Conservation (phyloP, 179 eudicot genomes). For the Corrigiola litoralis region DNA sequence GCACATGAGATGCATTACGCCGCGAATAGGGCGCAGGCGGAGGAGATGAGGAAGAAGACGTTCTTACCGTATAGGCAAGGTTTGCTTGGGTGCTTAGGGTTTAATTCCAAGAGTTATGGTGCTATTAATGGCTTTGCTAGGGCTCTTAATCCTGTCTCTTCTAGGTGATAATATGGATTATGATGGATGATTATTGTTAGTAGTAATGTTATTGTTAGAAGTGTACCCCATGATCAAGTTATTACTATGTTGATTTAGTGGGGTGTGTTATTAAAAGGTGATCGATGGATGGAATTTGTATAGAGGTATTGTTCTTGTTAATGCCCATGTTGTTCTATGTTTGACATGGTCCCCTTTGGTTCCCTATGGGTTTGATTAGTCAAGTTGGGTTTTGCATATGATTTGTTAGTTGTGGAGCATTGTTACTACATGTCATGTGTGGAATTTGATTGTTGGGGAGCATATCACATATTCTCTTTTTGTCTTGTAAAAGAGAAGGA, state of each 20-base stretch:
- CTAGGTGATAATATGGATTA: constrained; percentile 38
- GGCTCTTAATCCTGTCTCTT: constrained; percentile 82
- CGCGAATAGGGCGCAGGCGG: constrained; percentile 69
- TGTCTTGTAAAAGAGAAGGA: neutral
- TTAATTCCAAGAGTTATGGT: constrained; percentile 73
- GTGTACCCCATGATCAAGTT: too few species aligned
- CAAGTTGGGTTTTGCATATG: neutral
- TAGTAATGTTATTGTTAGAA: too few species aligned
- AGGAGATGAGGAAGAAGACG: constrained; percentile 91
- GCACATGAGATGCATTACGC: constrained; percentile 80
- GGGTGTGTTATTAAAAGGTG: neutral
- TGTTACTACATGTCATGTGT: constrained; percentile 11
- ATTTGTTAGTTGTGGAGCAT: too few species aligned
- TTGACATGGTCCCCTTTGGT: neutral
- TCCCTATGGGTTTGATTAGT: neutral
- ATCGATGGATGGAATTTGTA: constrained; percentile 5
- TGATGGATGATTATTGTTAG: neutral
- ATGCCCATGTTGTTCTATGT: too few species aligned
- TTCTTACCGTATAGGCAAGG: constrained; percentile 88
- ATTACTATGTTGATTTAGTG: constrained; percentile 1
- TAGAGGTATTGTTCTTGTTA: neutral
- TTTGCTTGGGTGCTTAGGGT: constrained; percentile 76
- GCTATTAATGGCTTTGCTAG: constrained; percentile 79
- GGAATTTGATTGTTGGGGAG: constrained; percentile 5
- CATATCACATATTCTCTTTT: constrained; percentile 9